A percentile compares a stretch with the other conserved stretches of the same genome.
These are phyloP conservation scores for Phytophthora lateralis DNA, from an alignment of 352 stramenopile species.

Conservation along the genomic window DNA sequence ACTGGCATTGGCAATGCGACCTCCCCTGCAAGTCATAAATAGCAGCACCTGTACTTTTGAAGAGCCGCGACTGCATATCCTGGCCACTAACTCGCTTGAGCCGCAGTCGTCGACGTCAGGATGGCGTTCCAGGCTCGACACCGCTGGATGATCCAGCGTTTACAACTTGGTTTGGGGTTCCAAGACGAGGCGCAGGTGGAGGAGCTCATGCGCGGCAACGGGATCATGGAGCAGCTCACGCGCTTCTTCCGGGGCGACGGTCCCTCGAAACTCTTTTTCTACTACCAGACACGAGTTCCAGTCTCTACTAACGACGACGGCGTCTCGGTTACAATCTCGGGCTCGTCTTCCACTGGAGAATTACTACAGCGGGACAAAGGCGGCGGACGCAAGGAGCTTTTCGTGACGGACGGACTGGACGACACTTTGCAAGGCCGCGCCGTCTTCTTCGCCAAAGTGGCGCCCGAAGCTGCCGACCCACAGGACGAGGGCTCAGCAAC, in stretches of 20 bases:
- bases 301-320: conserved; percentile 8
- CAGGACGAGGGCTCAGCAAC: conserved; percentile 3
- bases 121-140: conserved; percentile 89
- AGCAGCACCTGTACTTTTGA: conserved; percentile 3
- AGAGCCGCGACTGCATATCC: conserved; percentile 12
- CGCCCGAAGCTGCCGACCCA: conserved; percentile 17
- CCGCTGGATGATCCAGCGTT: conserved; percentile 84
- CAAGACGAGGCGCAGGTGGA: conserved; percentile 76
- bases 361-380: conserved; percentile 7
- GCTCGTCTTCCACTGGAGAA: conserved; percentile 18
- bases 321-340: not conserved
- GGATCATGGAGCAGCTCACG: conserved; percentile 78
- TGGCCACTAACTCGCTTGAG: not conserved
- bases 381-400: conserved; percentile 59
- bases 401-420: conserved; percentile 80
- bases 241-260: conserved; percentile 76
- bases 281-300: conserved; percentile 55
- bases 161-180: conserved; percentile 79
- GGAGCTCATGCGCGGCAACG: conserved; percentile 78
- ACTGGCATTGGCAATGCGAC: no score
- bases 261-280: conserved; percentile 80
- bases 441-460: conserved; percentile 81
- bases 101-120: not conserved
- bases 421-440: conserved; percentile 67
- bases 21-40: not conserved